A percentile compares a stretch with the other conserved stretches of the same genome.
Conservation (phyloP, 495 filamentous ascomycete species). For the Lasiosphaeris hirsuta region DNA sequence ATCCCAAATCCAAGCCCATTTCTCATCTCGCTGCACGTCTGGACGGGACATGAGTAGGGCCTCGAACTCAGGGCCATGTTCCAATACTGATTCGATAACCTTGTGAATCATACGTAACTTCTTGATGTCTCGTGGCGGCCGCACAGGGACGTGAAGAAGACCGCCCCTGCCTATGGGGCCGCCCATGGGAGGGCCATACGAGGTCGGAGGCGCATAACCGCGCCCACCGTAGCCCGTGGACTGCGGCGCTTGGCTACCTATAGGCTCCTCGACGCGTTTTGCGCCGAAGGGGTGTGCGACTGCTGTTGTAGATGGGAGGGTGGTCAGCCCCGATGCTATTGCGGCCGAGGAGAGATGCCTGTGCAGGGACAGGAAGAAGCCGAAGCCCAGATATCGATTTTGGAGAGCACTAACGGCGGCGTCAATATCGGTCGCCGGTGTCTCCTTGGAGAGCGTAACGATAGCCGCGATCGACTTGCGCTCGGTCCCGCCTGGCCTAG, state of each 20-base stretch:
- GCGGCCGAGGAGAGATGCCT: conserved; percentile 83
- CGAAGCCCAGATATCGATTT: conserved; percentile 82
- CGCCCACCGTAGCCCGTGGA: conserved; percentile 57
- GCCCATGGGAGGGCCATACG: conserved; percentile 50
- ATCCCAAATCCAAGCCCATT: conserved; percentile 95
- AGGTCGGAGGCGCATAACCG: conserved; percentile 77
- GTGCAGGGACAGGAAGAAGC: conserved; percentile 77
- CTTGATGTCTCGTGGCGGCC: conserved; percentile 72
- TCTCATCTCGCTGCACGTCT: conserved; percentile 76
- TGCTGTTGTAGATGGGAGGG: conserved; percentile 49
- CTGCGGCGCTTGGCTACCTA: conserved; percentile 52
- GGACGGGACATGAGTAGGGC: conserved; percentile 83
- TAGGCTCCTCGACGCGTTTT: conserved; percentile 55
- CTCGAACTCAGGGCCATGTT: conserved; percentile 84
- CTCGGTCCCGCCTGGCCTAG: conserved; percentile 51
- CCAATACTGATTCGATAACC: conserved; percentile 73
- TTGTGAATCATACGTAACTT: conserved; percentile 83
- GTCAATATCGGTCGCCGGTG: conserved; percentile 82
- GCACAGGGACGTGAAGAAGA: conserved; percentile 68
- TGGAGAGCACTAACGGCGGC: conserved; percentile 71
- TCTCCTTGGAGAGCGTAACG: conserved; percentile 80
- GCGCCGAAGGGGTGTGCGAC: conserved; percentile 79
- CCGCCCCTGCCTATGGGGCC: conserved; percentile 44
- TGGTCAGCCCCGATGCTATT: conserved; percentile 52
- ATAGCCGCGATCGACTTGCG: conserved; percentile 79